phyloP scores from a whole-genome alignment of 1,139 yeast genomes.

The Ashbya aceris region DNA sequence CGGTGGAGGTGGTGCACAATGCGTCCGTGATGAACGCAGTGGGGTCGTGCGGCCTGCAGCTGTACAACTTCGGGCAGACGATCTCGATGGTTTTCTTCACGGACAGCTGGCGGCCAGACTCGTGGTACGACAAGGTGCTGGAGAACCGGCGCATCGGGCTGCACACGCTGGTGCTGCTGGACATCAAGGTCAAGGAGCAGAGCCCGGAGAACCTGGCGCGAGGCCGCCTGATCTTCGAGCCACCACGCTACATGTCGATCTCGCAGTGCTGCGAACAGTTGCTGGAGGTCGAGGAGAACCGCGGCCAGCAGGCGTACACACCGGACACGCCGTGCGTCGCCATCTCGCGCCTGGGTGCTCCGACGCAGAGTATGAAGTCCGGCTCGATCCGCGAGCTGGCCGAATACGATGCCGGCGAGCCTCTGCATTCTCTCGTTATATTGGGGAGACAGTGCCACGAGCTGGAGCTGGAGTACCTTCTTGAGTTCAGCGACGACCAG shows the following conservation, averaged over 20 bases:
- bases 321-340: conserved; percentile 89
- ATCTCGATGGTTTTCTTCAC: conserved; percentile 93
- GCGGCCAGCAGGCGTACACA: conserved; percentile 70
- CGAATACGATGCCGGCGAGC: conserved; percentile 85
- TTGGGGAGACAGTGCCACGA: conserved; percentile 93
- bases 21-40: conserved; percentile 98
- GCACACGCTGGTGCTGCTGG: conserved; percentile 80
- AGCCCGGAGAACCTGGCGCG: conserved; percentile 90
- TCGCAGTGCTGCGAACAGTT: conserved; percentile 83
- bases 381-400: conserved; percentile 70
- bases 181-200: conserved; percentile 94
- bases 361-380: conserved; percentile 72
- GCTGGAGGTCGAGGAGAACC: conserved; percentile 71
- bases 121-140: conserved; percentile 79
- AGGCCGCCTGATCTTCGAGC: conserved; percentile 86
- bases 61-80: conserved; percentile 93
- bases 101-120: conserved; percentile 92
- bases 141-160: conserved; percentile 86
- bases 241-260: conserved; percentile 93
- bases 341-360: conserved; percentile 82
- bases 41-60: conserved; percentile 93
- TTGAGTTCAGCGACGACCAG: conserved; percentile 63
- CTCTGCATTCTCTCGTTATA: conserved; percentile 83
- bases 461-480: conserved; percentile 75
- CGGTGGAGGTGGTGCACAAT: conserved; percentile 79